Percentiles rank a stretch among this genome's conserved stretches.
phyloP scores from a whole-genome alignment of 2,329 filamentous ascomycete genomes.

The Alternaria infectoria region DNA sequence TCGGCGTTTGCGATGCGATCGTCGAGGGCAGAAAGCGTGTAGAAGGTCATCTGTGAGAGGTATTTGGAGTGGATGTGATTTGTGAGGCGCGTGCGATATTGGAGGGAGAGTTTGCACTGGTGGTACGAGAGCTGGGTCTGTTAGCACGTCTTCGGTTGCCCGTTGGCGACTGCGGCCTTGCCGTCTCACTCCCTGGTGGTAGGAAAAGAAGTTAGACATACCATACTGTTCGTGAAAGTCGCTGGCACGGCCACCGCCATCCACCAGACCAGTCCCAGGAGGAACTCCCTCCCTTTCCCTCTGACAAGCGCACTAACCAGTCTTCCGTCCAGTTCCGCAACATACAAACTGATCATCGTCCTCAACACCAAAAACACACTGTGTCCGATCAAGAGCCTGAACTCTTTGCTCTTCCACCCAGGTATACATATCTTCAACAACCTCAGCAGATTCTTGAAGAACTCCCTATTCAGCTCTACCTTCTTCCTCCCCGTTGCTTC shows the following conservation, averaged over 20 bases:
- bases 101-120: slow-evolving; percentile 90
- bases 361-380: slow-evolving; percentile 90
- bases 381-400: slow-evolving; percentile 84
- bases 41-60: slow-evolving; percentile 96
- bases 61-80: slow-evolving; percentile 95
- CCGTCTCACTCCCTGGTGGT: not conserved
- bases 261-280: slow-evolving; percentile 93
- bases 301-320: slow-evolving; percentile 92
- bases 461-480: slow-evolving; percentile 91
- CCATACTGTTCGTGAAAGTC: slow-evolving; percentile 99
- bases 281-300: slow-evolving; percentile 87
- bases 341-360: slow-evolving; percentile 92
- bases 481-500: slow-evolving; percentile 66
- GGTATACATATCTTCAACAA: slow-evolving; percentile 88
- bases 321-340: slow-evolving; percentile 92
- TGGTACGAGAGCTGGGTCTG: slow-evolving; percentile 82
- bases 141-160: slow-evolving; percentile 18
- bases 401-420: slow-evolving; percentile 86
- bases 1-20: slow-evolving; percentile 99
- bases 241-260: slow-evolving; percentile 96
- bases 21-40: slow-evolving; percentile 91
- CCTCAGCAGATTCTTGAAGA: slow-evolving; percentile 76
- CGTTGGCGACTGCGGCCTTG: not conserved
- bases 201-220: slow-evolving; percentile 51
- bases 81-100: slow-evolving; percentile 93